Base-by-base conservation (phyloP, 495 filamentous ascomycete species). In the Haplographium delicatum region DNA sequence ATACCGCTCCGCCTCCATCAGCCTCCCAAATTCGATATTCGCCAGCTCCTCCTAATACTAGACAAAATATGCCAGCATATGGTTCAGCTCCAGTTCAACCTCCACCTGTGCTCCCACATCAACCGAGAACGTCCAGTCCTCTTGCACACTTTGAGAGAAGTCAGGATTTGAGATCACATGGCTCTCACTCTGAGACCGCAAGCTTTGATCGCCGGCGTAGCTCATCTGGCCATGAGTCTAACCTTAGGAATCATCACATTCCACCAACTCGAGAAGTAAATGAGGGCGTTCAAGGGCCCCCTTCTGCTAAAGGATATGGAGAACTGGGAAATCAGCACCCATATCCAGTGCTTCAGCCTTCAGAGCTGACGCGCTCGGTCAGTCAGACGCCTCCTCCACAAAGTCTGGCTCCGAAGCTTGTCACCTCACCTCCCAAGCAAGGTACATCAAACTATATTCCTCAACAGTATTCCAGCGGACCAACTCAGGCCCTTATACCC, bases 111-210 rank as follows among this genome's bases (percentile, higher is more conserved):
- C 68, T 89, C 58, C 75, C 84, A 10, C 89, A 89, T 65, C 87
- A 87, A 49, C 88, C 89, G 7, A 80, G 88, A 45, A 93, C 88
- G 16, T 93, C 86, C 16, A 95, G 89, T 60, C 89, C 88, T 9
- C 71, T 94, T 24, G 90, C 87, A 16, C 81, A 90, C 58, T 78
- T 75, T 33, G 69, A 77, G 60, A 65, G 72, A 15, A 71, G 66
- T 20, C 66, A 70, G 43, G 74, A 75, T 24, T 27, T 22, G 19
- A 19, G 50, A 25, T 39, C 53, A 24, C 38, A 51, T 63, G 58
- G 50, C 23, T 44, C 66, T 3, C 63, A 67, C 33, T 47, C 67
- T 5, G 59, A 62, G 39, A 58, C 63, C 9, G 47, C 48, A 31
- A 69, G 67, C 43, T 57, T 57, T 43, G 62, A 72, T 53, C 65